Conservation (phyloP, 108 stramenopile genomes). For the Skeletonema potamos region DNA sequence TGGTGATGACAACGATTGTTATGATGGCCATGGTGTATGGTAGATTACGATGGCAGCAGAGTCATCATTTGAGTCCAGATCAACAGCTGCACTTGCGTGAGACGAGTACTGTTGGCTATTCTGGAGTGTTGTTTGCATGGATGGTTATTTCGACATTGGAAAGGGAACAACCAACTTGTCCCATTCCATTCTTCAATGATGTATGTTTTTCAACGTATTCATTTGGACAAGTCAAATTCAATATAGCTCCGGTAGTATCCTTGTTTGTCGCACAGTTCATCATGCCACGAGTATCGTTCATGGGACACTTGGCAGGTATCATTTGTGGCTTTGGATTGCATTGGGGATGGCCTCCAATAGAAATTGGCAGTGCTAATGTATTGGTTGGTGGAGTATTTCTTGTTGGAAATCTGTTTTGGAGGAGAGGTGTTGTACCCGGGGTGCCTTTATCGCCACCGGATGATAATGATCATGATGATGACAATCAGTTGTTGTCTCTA, state of each 20-base stretch:
- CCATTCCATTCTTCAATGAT: slow-evolving; percentile 67
- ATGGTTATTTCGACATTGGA: slow-evolving; percentile 69
- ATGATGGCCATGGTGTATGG: slow-evolving; percentile 57
- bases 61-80: not conserved
- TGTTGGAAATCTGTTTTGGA: slow-evolving; percentile 22
- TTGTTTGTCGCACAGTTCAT: slow-evolving; percentile 67
- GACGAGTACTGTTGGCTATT: slow-evolving; percentile 76
- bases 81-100: slow-evolving; percentile 13
- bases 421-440: slow-evolving; percentile 28
- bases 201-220: slow-evolving; percentile 66
- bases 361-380: slow-evolving; percentile 57
- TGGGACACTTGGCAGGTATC: slow-evolving; percentile 84
- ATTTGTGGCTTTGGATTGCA: slow-evolving; percentile 69
- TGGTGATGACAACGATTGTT: slow-evolving; percentile 55
- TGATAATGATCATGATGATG: slow-evolving; percentile 11
- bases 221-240: slow-evolving; percentile 50
- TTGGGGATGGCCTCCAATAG: slow-evolving; percentile 72
- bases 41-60: slow-evolving; percentile 9
- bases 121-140: slow-evolving; percentile 84
- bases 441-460: slow-evolving; percentile 13
- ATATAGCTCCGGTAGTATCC: slow-evolving; percentile 68
- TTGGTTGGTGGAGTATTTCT: slow-evolving; percentile 59
- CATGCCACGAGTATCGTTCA: slow-evolving; percentile 72
- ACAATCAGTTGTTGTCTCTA: slow-evolving; percentile 7
- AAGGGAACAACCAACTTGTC: slow-evolving; percentile 56